phyloP scores from a whole-genome alignment of 805 yeast genomes.

The Saccharomycopsis selenospora region DNA sequence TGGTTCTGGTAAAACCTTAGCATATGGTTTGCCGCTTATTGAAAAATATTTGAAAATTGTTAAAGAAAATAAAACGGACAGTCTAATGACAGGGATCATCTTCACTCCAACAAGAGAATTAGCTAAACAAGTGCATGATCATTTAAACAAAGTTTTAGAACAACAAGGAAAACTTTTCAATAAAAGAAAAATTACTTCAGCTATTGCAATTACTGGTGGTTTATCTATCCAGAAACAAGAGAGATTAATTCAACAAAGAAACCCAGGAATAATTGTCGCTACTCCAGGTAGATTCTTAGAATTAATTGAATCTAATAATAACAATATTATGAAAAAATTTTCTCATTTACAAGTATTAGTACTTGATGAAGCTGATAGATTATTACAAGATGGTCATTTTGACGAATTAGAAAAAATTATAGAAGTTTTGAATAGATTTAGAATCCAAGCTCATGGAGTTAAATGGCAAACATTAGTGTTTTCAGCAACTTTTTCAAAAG shows the following conservation, averaged over 20 bases:
- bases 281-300: constrained; percentile 94
- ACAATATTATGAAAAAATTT: constrained; percentile 34
- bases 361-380: constrained; percentile 92
- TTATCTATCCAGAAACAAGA: constrained; percentile 90
- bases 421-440: constrained; percentile 48
- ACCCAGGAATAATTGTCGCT: constrained; percentile 80
- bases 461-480: constrained; percentile 84
- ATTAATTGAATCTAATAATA: constrained; percentile 55
- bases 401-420: constrained; percentile 82
- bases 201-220: constrained; percentile 88
- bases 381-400: constrained; percentile 92
- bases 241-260: constrained; percentile 56
- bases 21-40: constrained; percentile 87
- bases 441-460: constrained; percentile 39
- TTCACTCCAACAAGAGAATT: constrained; percentile 96
- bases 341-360: constrained; percentile 47
- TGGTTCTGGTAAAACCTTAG: constrained; percentile 96
- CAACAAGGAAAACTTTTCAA: constrained; percentile 41
- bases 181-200: constrained; percentile 40
- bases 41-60: constrained; percentile 46
- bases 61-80: constrained; percentile 23
- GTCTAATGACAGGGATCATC: constrained; percentile 63
- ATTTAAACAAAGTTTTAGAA: constrained; percentile 45
- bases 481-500: constrained; percentile 87
- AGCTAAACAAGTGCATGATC: constrained; percentile 88